These are phyloP conservation scores for Cercophora samala DNA, from an alignment of 495 filamentous ascomycete species.

Conservation along the genomic window DNA sequence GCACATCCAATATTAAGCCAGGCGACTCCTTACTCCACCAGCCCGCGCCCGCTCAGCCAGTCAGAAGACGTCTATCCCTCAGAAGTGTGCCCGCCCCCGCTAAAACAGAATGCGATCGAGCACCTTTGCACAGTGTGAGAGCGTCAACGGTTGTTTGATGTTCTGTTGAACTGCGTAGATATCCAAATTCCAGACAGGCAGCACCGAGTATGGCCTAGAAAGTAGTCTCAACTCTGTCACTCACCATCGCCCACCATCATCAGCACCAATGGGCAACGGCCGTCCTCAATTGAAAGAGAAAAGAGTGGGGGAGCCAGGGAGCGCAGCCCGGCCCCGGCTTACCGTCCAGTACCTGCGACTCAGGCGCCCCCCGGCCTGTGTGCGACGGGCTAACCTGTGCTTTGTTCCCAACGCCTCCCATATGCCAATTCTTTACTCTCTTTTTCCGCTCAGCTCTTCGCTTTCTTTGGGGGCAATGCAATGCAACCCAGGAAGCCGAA, in stretches of 20 bases:
- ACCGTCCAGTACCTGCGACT: neutral
- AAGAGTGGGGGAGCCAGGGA: conserved; percentile 2
- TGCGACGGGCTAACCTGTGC: neutral
- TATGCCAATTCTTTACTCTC: neutral
- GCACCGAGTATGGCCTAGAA: neutral
- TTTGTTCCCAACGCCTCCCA: conserved; percentile 6
- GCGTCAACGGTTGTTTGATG: neutral
- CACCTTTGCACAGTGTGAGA: neutral
- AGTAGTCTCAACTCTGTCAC: neutral
- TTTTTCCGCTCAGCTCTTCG: neutral
- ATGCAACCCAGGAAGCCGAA: neutral
- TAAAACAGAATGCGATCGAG: conserved; percentile 1
- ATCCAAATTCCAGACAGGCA: neutral
- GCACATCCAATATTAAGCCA: conserved; percentile 17
- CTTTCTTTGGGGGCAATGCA: neutral
- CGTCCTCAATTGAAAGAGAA: conserved; percentile 1
- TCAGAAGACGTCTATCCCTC: conserved; percentile 9
- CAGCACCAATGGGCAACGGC: neutral
- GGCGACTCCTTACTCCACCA: conserved; percentile 14
- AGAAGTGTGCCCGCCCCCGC: conserved; percentile 13
- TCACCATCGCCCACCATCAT: neutral
- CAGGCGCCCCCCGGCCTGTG: neutral
- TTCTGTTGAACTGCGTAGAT: neutral
- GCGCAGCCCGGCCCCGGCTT: conserved; percentile 6
- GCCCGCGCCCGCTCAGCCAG: neutral